Base-by-base conservation (phyloP, 2,329 filamentous ascomycete genomes). In the Colletotrichum simmondsii region DNA sequence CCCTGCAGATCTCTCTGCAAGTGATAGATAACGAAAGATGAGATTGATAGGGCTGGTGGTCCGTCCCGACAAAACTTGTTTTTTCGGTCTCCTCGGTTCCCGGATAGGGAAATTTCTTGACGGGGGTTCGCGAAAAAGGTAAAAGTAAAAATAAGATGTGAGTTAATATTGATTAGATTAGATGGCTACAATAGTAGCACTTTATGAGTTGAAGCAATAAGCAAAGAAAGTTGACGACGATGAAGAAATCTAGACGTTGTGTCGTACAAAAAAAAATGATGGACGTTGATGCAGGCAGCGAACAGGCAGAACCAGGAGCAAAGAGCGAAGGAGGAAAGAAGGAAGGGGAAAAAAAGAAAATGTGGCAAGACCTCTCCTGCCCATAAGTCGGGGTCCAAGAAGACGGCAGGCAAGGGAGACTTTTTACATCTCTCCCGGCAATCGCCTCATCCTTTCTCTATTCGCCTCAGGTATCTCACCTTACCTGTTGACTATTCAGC, bases 1-100 rank as follows among this genome's bases (percentile, higher is more conserved):
- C 71, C 71, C 71, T 73, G 71, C 67, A 65, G 71, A 73, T 73
- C 66, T 71, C 19, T n/a, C 42, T 73, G 71, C 71, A 65, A 57
- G 71, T 73, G 67, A 73, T 70, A 61, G 71, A 73, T 61, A 61
- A 65, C 66, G 37, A 35, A 58, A 42, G 26, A 28, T 37, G 65
- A 28, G 8, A 53, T 35, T n/a, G 59, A 63, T 42, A 30, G 66
- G 52, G 62, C 32, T 35, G 62, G 37, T 56, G 53, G 42, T 49
- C 42, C 19, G 42, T 49, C 22, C 61, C 61, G 61, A 37, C 26
- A 5, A 12, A 26, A 54, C 7, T 30, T 19, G 63, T 28, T 52
- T 66, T 60, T 70, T 42, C 37, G 37, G 37, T 42, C 16, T 19
- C 37, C 37, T 42, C 62, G 68, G 69, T 22, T 56, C 37, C 30